A percentile compares a stretch with the other conserved stretches of the same genome.
These are phyloP conservation scores for Cryptococcus deneoformans DNA, from an alignment of 1,284 basidiomycete genomes.

Conservation along the genomic window DNA sequence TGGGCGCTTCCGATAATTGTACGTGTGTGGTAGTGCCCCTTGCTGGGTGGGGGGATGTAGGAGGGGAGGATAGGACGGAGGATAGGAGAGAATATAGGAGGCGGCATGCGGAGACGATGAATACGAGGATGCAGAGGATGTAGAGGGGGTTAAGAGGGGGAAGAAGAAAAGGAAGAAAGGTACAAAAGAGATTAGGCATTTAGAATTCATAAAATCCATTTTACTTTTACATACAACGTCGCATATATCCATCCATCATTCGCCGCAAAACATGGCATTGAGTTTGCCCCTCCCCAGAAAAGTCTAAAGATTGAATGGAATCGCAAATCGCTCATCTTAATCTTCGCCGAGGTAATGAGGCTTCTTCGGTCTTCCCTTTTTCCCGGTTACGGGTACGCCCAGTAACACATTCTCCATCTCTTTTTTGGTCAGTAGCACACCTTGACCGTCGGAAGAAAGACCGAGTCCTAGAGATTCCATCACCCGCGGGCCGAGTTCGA, in stretches of 20 bases:
- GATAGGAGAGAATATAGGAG: slow-evolving; percentile 75
- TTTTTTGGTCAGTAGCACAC: slow-evolving; percentile 1
- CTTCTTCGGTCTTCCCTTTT: neutral
- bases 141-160: slow-evolving; percentile 11
- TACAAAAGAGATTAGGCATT: neutral
- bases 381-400: neutral
- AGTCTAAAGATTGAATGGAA: too few species aligned
- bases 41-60: slow-evolving; percentile 81
- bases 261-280: neutral
- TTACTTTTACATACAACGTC: neutral
- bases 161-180: neutral
- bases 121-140: slow-evolving; percentile 49
- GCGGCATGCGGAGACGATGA: slow-evolving; percentile 58
- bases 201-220: neutral
- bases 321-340: neutral
- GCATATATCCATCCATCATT: neutral
- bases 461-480: slow-evolving; percentile 4
- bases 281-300: neutral
- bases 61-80: slow-evolving; percentile 69
- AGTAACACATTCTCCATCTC: slow-evolving; percentile 4
- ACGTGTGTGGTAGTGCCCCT: slow-evolving; percentile 92
- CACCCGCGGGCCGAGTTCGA: slow-evolving; percentile 10
- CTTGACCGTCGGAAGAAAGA: slow-evolving; percentile 3
- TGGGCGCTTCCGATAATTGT: slow-evolving; percentile 88
- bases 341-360: neutral